phyloP scores from a whole-genome alignment of 2,329 filamentous ascomycete genomes.

The Epichloe gansuensis region DNA sequence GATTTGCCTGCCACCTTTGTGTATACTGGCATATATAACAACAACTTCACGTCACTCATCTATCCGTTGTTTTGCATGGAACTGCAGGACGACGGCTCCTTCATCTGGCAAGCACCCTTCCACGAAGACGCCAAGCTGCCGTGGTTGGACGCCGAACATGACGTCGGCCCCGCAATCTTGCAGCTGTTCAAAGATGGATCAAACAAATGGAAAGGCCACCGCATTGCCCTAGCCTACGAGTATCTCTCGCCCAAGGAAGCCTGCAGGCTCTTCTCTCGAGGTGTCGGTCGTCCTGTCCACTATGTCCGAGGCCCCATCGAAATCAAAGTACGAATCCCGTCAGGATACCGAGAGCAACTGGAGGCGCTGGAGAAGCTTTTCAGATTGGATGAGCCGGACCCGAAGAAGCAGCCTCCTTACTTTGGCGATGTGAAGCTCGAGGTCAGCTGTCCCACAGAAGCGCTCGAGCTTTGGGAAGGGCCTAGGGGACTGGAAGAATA shows the following conservation, averaged over 20 bases:
- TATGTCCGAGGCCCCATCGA: slow-evolving; percentile 74
- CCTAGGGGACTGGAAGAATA: slow-evolving; percentile 88
- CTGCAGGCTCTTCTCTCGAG: slow-evolving; percentile 67
- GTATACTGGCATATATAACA: slow-evolving; percentile 97
- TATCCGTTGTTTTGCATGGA: slow-evolving; percentile 97
- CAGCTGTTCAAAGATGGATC: slow-evolving; percentile 94
- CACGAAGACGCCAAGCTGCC: slow-evolving; percentile 80
- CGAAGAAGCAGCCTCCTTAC: slow-evolving; percentile 48
- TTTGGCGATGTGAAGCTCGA: slow-evolving; percentile 48
- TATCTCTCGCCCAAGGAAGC: slow-evolving; percentile 74
- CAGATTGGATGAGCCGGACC: slow-evolving; percentile 35
- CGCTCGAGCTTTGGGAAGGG: slow-evolving; percentile 80
- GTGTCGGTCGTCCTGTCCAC: slow-evolving; percentile 62
- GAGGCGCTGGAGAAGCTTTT: slow-evolving; percentile 54
- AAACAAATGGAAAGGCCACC: slow-evolving; percentile 63
- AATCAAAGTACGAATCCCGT: slow-evolving; percentile 73
- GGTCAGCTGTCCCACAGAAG: slow-evolving; percentile 56
- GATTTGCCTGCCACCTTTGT: slow-evolving; percentile 82
- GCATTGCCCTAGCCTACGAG: slow-evolving; percentile 85
- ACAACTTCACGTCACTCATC: slow-evolving; percentile 88
- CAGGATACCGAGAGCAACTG: slow-evolving; percentile 81
- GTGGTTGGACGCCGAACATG: slow-evolving; percentile 94
- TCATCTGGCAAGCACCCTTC: slow-evolving; percentile 88
- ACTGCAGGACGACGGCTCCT: slow-evolving; percentile 69
- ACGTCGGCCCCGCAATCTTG: slow-evolving; percentile 81